These are phyloP conservation scores for Sclerotinia minor DNA, from an alignment of 2,329 filamentous ascomycete species.

Conservation along the genomic window DNA sequence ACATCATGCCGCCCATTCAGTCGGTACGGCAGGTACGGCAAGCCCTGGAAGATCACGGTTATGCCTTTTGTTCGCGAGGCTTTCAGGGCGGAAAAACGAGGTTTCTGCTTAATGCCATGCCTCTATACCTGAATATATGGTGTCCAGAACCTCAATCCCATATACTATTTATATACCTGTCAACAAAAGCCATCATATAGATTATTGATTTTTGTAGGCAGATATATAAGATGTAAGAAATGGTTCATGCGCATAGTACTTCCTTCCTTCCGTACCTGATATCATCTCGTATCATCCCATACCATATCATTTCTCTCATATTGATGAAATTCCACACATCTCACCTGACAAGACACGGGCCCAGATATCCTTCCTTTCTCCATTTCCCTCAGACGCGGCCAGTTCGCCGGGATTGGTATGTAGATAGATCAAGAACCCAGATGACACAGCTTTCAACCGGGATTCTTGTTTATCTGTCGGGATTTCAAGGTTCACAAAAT, in stretches of 20 bases:
- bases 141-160: slow-evolving; percentile 1
- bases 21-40: slow-evolving; percentile 21
- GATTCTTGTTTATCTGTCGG: slow-evolving; percentile 12
- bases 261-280: background rate
- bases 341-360: slow-evolving; percentile 12
- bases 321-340: background rate
- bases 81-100: background rate
- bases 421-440: background rate
- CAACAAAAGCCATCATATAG: slow-evolving; percentile 1
- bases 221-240: slow-evolving; percentile 2
- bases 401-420: slow-evolving; percentile 16
- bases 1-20: slow-evolving; percentile 20
- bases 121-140: background rate
- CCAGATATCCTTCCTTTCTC: background rate
- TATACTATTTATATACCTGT: slow-evolving; percentile 15
- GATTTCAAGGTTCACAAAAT: slow-evolving; percentile 1
- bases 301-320: background rate
- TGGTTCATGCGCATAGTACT: slow-evolving; percentile 1
- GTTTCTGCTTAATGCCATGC: background rate
- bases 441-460: slow-evolving; percentile 7
- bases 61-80: slow-evolving; percentile 13
- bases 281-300: background rate
- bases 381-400: slow-evolving; percentile 10
- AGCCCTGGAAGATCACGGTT: slow-evolving; percentile 14
- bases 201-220: slow-evolving; percentile 9